phyloP scores from a whole-genome alignment of 2,329 filamentous ascomycete species.

The Claviceps sp. region DNA sequence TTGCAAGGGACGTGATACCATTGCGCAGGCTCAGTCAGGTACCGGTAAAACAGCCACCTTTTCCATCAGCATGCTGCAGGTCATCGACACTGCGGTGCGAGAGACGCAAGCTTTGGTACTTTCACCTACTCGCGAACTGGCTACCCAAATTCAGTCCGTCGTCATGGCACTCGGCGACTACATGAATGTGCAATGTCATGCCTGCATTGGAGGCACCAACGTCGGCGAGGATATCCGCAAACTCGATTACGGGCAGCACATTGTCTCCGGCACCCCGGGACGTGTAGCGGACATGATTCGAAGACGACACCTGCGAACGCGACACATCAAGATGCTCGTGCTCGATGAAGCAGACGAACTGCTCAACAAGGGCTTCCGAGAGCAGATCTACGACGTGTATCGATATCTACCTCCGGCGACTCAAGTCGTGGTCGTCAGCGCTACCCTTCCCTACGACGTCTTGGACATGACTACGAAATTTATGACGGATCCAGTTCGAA shows the following conservation, averaged over 20 bases:
- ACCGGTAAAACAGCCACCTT: conserved; percentile 96
- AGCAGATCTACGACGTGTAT: conserved; percentile 99
- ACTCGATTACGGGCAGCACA: conserved; percentile 94
- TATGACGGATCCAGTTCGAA: conserved; percentile 95
- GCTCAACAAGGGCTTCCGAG: conserved; percentile 87
- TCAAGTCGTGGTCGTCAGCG: conserved; percentile 95
- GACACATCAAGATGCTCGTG: conserved; percentile 52
- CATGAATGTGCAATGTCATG: conserved; percentile 99
- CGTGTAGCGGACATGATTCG: conserved; percentile 62
- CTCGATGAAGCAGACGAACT: conserved; percentile 49
- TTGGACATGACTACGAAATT: conserved; percentile 99
- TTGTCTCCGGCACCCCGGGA: conserved; percentile 94
- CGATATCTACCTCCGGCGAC: conserved; percentile 91
- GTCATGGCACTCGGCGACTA: conserved; percentile 99
- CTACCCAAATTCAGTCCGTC: conserved; percentile 95
- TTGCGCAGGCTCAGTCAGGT: conserved; percentile 93
- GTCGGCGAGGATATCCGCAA: conserved; percentile 96
- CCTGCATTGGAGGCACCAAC: conserved; percentile 95
- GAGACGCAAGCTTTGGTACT: conserved; percentile 92
- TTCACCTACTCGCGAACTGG: conserved; percentile 89
- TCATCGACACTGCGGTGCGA: conserved; percentile 84
- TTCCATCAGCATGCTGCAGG: conserved; percentile 89
- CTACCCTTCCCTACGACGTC: conserved; percentile 93
- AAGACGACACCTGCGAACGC: conserved; percentile 40
- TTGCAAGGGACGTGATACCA: conserved; percentile 97